Conservation (phyloP, 78 protist genomes). For the Dictyostelium firmibasis region DNA sequence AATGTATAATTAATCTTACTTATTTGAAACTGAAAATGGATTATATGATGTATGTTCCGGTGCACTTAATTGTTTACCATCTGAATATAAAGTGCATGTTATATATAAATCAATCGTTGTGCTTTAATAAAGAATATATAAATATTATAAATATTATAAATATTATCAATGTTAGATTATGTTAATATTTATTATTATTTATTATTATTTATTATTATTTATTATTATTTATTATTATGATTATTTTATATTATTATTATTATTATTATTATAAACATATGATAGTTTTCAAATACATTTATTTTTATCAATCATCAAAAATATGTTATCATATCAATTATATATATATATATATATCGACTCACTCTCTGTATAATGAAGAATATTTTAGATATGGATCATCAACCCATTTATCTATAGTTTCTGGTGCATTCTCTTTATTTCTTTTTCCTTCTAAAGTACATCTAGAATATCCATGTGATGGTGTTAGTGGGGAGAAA, state of each 20-base stretch:
- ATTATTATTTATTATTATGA: too few species aligned
- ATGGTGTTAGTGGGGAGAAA: background rate
- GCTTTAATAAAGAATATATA: background rate
- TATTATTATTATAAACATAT: too few species aligned
- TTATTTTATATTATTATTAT: too few species aligned
- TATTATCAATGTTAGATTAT: background rate
- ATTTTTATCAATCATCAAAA: too few species aligned
- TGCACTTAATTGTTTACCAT: slow-evolving; percentile 75
- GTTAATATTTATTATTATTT: background rate
- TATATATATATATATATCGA: background rate
- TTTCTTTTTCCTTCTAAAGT: slow-evolving; percentile 58
- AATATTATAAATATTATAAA: too few species aligned
- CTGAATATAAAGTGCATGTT: slow-evolving; percentile 72
- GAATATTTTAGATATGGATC: slow-evolving; percentile 63
- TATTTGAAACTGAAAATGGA: slow-evolving; percentile 14
- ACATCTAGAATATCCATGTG: slow-evolving; percentile 2
- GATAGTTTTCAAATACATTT: too few species aligned
- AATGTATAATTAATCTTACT: background rate
- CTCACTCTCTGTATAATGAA: slow-evolving; percentile 64
- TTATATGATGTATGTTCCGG: slow-evolving; percentile 61
- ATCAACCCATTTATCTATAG: slow-evolving; percentile 61
- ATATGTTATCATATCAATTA: background rate
- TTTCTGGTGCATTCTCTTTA: slow-evolving; percentile 63
- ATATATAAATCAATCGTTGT: slow-evolving; percentile 63
- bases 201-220: background rate